These are phyloP conservation scores for Mycena citricolor DNA, from an alignment of 1,284 basidiomycete species.

Conservation along the genomic window DNA sequence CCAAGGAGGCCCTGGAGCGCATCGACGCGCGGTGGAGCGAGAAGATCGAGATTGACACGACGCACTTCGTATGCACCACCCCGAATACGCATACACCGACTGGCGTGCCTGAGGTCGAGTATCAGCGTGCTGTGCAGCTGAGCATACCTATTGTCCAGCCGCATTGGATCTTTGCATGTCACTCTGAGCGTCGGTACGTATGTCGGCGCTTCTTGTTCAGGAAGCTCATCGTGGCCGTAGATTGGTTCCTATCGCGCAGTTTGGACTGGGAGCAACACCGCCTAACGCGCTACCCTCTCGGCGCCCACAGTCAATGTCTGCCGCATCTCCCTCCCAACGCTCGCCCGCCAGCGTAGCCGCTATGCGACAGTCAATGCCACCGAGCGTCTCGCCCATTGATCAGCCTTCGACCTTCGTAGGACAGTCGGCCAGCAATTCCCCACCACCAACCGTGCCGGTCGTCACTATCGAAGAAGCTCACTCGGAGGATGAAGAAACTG, in stretches of 20 bases:
- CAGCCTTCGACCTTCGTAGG: constrained; percentile 37
- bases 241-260: constrained; percentile 83
- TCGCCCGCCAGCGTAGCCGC: constrained; percentile 38
- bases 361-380: constrained; percentile 63
- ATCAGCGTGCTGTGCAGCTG: constrained; percentile 86
- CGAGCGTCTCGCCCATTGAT: constrained; percentile 35
- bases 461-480: constrained; percentile 26
- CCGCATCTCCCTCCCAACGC: constrained; percentile 51
- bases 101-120: constrained; percentile 78
- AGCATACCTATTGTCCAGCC: constrained; percentile 91
- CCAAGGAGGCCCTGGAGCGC: constrained; percentile 73
- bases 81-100: constrained; percentile 67
- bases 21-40: constrained; percentile 90
- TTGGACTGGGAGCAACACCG: constrained; percentile 72
- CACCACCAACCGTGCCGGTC: constrained; percentile 47
- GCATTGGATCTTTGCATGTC: constrained; percentile 87
- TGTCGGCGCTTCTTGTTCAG: constrained; percentile 1
- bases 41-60: constrained; percentile 94
- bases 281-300: constrained; percentile 45
- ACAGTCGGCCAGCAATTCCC: constrained; percentile 31
- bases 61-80: constrained; percentile 93
- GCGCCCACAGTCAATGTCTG: constrained; percentile 75
- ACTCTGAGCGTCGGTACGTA: constrained; percentile 74
- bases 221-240: constrained; percentile 40
- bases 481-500: constrained; percentile 27